Conservation (phyloP, 495 filamentous ascomycete species). For the Hypoxylon fragiforme region DNA sequence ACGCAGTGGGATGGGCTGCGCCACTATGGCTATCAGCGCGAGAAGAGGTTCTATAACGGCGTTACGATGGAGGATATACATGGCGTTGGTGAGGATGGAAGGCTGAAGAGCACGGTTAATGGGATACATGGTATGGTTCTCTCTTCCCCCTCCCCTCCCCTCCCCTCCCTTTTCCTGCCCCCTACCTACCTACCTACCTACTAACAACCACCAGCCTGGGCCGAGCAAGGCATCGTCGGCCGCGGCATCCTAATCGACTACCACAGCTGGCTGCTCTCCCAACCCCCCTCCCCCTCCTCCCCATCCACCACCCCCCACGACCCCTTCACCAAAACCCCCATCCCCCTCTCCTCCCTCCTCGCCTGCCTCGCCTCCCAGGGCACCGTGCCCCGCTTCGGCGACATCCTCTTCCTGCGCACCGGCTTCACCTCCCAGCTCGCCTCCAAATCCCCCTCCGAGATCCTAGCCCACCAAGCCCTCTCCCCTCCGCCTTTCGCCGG, state of each 20-base stretch:
- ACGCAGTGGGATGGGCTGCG: constrained; percentile 52
- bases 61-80: constrained; percentile 61
- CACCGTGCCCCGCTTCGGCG: constrained; percentile 55
- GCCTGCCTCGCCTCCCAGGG: constrained; percentile 51
- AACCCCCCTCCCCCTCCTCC: constrained; percentile 9
- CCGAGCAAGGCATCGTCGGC: constrained; percentile 58
- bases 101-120: constrained; percentile 43
- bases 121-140: constrained; percentile 54
- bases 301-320: constrained; percentile 41
- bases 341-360: constrained; percentile 50
- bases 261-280: constrained; percentile 50
- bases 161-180: neutral
- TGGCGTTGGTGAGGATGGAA: constrained; percentile 33
- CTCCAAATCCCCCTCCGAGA: constrained; percentile 32
- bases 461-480: constrained; percentile 37
- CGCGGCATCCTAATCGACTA: constrained; percentile 63
- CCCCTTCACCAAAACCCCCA: constrained; percentile 46
- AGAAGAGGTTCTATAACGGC: constrained; percentile 63
- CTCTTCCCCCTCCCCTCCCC: neutral
- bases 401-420: constrained; percentile 57
- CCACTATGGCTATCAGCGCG: constrained; percentile 57
- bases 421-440: constrained; percentile 51
- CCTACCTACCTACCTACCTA: constrained; percentile 12
- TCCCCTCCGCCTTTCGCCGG: constrained; percentile 51
- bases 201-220: constrained; percentile 49